These are phyloP conservation scores for Oenanthe javanica DNA, from an alignment of 140 eudicot genomes.

Conservation along the genomic window DNA sequence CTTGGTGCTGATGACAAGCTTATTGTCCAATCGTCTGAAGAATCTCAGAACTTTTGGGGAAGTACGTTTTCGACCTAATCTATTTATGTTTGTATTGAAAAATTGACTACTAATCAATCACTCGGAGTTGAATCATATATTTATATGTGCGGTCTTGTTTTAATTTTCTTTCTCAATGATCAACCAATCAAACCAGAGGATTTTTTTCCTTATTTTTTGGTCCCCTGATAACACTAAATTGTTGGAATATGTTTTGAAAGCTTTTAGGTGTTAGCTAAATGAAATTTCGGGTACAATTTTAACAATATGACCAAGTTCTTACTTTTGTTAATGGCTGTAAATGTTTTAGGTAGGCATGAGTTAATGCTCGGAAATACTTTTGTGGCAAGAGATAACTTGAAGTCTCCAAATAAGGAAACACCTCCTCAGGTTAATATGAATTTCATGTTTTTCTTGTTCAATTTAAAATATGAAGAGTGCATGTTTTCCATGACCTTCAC, in stretches of 20 bases:
- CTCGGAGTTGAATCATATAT: background rate
- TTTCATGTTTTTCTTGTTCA: slow-evolving; percentile 5
- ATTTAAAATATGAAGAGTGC: background rate
- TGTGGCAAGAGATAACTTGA: slow-evolving; percentile 29
- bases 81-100: background rate
- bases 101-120: background rate
- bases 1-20: slow-evolving; percentile 88
- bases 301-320: too few species aligned
- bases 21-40: slow-evolving; percentile 68
- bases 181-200: background rate
- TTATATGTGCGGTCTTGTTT: too few species aligned
- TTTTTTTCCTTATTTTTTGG: background rate
- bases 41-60: slow-evolving; percentile 88
- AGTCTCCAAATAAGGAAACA: slow-evolving; percentile 64
- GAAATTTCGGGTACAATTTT: background rate
- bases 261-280: background rate
- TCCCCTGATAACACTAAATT: background rate
- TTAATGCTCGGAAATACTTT: slow-evolving; percentile 79
- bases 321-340: background rate
- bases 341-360: slow-evolving; percentile 64
- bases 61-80: slow-evolving; percentile 37
- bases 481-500: background rate
- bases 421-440: slow-evolving; percentile 62
- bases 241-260: background rate
- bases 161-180: background rate